These are phyloP conservation scores for Cytospora piceae DNA, from an alignment of 2,329 filamentous ascomycete genomes.

Conservation along the genomic window DNA sequence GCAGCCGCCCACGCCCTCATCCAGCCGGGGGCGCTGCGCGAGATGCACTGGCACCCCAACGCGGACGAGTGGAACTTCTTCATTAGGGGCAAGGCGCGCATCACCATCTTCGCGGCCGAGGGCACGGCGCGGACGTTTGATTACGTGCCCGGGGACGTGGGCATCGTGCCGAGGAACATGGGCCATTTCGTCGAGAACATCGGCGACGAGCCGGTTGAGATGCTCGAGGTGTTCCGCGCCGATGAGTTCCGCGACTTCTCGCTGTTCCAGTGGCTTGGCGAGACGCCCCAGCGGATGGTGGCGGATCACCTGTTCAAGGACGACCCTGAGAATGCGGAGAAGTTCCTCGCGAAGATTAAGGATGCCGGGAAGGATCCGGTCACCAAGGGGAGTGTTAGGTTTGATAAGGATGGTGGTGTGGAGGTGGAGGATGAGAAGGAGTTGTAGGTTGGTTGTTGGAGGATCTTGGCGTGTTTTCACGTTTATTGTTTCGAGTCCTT, in stretches of 20 bases:
- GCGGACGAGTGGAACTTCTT: conserved; percentile 85
- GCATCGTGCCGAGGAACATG: conserved; percentile 76
- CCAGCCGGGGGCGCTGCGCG: conserved; percentile 71
- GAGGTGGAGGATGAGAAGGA: conserved; percentile 26
- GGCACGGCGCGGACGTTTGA: conserved; percentile 75
- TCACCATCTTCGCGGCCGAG: conserved; percentile 74
- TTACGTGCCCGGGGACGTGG: conserved; percentile 75
- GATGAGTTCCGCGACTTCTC: conserved; percentile 75
- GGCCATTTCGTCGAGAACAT: conserved; percentile 84
- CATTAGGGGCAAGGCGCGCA: conserved; percentile 69
- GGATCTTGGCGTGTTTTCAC: background rate
- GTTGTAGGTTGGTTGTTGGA: conserved; percentile 10
- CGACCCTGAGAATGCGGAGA: conserved; percentile 62
- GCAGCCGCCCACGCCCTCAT: conserved; percentile 74
- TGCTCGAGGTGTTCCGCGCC: conserved; percentile 75
- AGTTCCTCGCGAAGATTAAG: conserved; percentile 65
- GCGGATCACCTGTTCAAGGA: conserved; percentile 68
- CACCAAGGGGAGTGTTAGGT: conserved; percentile 40
- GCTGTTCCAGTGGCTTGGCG: conserved; percentile 75
- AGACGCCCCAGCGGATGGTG: conserved; percentile 69
- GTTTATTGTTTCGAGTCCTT: background rate
- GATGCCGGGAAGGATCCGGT: conserved; percentile 63
- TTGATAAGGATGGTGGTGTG: conserved; percentile 21
- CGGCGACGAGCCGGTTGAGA: conserved; percentile 74
- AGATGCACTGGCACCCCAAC: conserved; percentile 83